A percentile compares a stretch with the other conserved stretches of the same genome.
Evolutionary conservation across 2,329 filamentous ascomycete genomes (phyloP).

Genomic region (Calonectria crousiana): DNA sequence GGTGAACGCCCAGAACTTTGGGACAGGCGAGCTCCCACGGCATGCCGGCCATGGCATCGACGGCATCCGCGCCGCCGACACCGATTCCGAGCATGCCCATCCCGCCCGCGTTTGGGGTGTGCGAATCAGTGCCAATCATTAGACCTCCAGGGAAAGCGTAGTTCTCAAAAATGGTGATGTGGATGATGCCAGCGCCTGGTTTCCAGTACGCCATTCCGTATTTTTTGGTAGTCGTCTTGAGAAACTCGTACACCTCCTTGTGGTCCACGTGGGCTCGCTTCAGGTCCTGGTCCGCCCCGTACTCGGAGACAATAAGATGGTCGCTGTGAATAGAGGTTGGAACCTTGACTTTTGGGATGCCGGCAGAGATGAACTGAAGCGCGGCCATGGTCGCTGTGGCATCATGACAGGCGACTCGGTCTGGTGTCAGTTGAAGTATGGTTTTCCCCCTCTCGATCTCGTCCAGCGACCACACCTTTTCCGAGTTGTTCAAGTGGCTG

Average conservation of each 20-base stretch:
- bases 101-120: slow-evolving; percentile 52
- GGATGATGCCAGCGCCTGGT: slow-evolving; percentile 52
- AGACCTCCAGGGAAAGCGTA: slow-evolving; percentile 52
- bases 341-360: slow-evolving; percentile 50
- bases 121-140: slow-evolving; percentile 52
- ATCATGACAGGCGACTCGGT: slow-evolving; percentile 57
- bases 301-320: slow-evolving; percentile 48
- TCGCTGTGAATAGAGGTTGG: slow-evolving; percentile 56
- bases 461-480: slow-evolving; percentile 40
- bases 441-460: slow-evolving; percentile 53
- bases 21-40: slow-evolving; percentile 51
- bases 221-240: slow-evolving; percentile 55
- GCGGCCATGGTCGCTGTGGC: slow-evolving; percentile 57
- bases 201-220: slow-evolving; percentile 59
- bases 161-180: slow-evolving; percentile 55
- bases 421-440: slow-evolving; percentile 51
- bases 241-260: slow-evolving; percentile 53
- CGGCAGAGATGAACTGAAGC: slow-evolving; percentile 56
- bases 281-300: slow-evolving; percentile 25
- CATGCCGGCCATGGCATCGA: slow-evolving; percentile 55
- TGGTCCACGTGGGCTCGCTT: slow-evolving; percentile 12
- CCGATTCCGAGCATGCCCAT: slow-evolving; percentile 52
- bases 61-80: slow-evolving; percentile 60
- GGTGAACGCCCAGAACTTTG: slow-evolving; percentile 47
- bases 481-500: slow-evolving; percentile 49